Conservation (phyloP, 192 early-diverging fungal species). For the Umbelopsis isabellina region DNA sequence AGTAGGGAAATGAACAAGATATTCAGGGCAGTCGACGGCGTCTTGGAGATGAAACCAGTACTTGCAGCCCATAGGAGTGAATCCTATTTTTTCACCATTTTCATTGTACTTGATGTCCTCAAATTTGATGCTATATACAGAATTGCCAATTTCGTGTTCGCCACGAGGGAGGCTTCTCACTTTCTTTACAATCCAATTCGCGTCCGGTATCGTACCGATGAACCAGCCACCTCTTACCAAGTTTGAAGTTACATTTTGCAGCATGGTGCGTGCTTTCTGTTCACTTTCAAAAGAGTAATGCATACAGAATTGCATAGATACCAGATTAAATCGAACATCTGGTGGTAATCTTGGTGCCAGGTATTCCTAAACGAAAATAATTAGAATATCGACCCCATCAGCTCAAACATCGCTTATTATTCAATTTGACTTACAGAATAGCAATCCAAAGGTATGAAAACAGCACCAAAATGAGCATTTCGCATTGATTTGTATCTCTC, state of each 20-base stretch:
- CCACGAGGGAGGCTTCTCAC: conserved; percentile 37
- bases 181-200: conserved; percentile 79
- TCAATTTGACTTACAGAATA: conserved; percentile 59
- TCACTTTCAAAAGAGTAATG: conserved; percentile 96
- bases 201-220: conserved; percentile 93
- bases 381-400: not conserved
- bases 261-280: conserved; percentile 74
- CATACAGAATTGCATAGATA: conserved; percentile 96
- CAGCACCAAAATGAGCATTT: conserved; percentile 65
- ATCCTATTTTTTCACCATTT: conserved; percentile 29
- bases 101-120: conserved; percentile 56
- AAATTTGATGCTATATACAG: conserved; percentile 87
- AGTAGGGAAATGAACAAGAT: conserved; percentile 84
- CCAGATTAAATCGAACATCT: conserved; percentile 72
- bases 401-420: not conserved
- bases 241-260: conserved; percentile 75
- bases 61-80: conserved; percentile 75
- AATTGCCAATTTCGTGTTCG: conserved; percentile 79
- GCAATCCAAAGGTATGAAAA: conserved; percentile 87
- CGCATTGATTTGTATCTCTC: conserved; percentile 64
- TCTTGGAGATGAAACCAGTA: conserved; percentile 93
- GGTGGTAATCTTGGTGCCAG: conserved; percentile 57
- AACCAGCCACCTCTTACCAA: conserved; percentile 80
- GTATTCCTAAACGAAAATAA: conserved; percentile 42
- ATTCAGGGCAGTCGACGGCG: conserved; percentile 97